A percentile compares a stretch with the other conserved stretches of the same genome.
Evolutionary conservation across 176 grass and related monocot genomes (phyloP).

Genomic region (Elaeis guineensis): DNA sequence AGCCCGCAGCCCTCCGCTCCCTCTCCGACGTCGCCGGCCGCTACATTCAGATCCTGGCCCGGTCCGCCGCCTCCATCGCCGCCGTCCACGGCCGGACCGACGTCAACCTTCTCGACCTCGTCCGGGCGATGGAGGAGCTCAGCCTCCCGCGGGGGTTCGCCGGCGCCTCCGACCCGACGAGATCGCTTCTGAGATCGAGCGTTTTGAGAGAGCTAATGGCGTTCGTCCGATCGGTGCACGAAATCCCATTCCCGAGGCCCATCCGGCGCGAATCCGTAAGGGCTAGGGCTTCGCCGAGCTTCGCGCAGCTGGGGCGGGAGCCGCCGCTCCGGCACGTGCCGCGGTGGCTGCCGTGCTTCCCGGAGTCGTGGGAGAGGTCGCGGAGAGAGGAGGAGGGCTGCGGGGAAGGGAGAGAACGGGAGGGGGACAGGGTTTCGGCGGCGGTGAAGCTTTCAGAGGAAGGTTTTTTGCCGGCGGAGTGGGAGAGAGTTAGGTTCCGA

Average conservation of each 20-base stretch:
- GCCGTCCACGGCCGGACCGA: slow-evolving; percentile 37
- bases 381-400: not conserved
- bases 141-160: slow-evolving; percentile 20
- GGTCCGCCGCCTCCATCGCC: slow-evolving; percentile 20
- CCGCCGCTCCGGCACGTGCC: slow-evolving; percentile 40
- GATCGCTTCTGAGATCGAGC: slow-evolving; percentile 27
- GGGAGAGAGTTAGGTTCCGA: slow-evolving; percentile 42
- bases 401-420: not conserved
- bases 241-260: slow-evolving; percentile 42
- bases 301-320: slow-evolving; percentile 22
- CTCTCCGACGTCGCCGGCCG: slow-evolving; percentile 38
- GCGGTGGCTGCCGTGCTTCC: slow-evolving; percentile 58
- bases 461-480: slow-evolving; percentile 28
- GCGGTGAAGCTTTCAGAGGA: too few relatives aligned
- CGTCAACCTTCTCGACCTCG: slow-evolving; percentile 38
- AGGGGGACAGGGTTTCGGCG: not conserved
- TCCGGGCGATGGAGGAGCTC: slow-evolving; percentile 40
- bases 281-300: slow-evolving; percentile 24
- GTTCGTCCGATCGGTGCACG: slow-evolving; percentile 30
- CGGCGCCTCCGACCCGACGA: slow-evolving; percentile 33
- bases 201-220: slow-evolving; percentile 31
- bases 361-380: slow-evolving; percentile 7
- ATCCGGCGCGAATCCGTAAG: not conserved
- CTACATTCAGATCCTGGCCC: slow-evolving; percentile 41
- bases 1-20: slow-evolving; percentile 24